phyloP scores from a whole-genome alignment of 2,329 filamentous ascomycete species.

The Plectosphaerella plurivora region DNA sequence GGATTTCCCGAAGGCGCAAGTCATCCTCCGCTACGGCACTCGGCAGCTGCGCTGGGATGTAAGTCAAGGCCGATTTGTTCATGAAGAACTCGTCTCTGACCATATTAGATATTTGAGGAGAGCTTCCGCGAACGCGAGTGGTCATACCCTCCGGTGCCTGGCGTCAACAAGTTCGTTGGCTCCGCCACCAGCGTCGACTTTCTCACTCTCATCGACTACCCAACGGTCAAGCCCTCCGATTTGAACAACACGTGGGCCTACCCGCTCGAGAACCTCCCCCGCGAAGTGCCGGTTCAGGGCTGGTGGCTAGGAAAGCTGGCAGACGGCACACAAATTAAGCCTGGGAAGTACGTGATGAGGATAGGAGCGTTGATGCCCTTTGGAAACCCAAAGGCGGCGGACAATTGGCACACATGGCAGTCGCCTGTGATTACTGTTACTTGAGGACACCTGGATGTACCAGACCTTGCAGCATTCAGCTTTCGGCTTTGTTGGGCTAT shows the following conservation, averaged over 20 bases:
- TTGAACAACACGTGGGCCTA: constrained; percentile 33
- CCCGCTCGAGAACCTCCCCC: constrained; percentile 27
- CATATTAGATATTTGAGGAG: constrained; percentile 26
- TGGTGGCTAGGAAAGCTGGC: constrained; percentile 40
- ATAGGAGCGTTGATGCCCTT: constrained; percentile 35
- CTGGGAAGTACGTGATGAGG: constrained; percentile 36
- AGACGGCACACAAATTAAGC: constrained; percentile 33
- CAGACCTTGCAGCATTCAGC: too few species aligned
- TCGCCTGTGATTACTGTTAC: constrained; percentile 13
- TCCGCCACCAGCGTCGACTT: constrained; percentile 27
- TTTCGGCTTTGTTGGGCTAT: too few species aligned
- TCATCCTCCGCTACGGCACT: constrained; percentile 15
- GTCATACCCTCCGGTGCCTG: constrained; percentile 34
- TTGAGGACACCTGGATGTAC: too few species aligned
- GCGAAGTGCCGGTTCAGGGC: constrained; percentile 24
- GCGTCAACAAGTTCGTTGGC: constrained; percentile 35
- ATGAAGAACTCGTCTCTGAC: background rate
- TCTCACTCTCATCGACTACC: constrained; percentile 14
- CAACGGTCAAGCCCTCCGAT: constrained; percentile 22
- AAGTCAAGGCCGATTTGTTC: background rate
- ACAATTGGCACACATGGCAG: constrained; percentile 35
- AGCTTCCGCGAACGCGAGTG: constrained; percentile 33
- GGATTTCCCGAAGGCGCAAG: constrained; percentile 19
- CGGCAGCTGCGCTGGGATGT: constrained; percentile 21
- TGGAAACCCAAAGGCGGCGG: constrained; percentile 31